Base-by-base conservation (phyloP, 2,329 filamentous ascomycete genomes). In the Trichophyton verrucosum region DNA sequence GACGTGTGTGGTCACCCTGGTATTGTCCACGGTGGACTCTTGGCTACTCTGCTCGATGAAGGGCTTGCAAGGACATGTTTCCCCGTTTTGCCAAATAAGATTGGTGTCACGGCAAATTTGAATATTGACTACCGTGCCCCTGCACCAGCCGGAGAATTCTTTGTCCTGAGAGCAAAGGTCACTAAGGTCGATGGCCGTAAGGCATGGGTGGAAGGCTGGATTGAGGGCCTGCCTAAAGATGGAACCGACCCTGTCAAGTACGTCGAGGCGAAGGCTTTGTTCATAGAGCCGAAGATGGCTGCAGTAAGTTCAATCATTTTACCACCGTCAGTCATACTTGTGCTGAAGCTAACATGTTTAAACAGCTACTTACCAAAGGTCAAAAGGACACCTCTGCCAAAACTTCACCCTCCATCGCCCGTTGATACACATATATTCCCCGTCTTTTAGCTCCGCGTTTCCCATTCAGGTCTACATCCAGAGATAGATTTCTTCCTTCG, bases 41-140 rank as follows among this genome's bases (percentile, higher is more conserved):
- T 88, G 57, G 86, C 85, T 6, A 90, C 86, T 0, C 71, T 88
- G 5, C 73, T 91, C 46, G 82, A 88, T 70, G 88, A 91, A 75
- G 81, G 80, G 56, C 77, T 89, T 62, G 83, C 84, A 13, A 77
- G 86, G 51, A 84, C 82, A 62, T 83, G 82, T 24, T 76, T 83
- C 60, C 69, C 73, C 51, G 68, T 71, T 36, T 76, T 83, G 62
- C 76, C 77, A 2, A 74, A 72, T 15, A 72, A 75, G 44, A 80
- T 78, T 36, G 80, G 82, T 67, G 73, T 86, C 66, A 80, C 84
- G 68, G 77, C 84, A 49, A 80, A 78, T 58, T 71, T 86, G 49
- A 76, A 82, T 63, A 69, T 91, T 57, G 79, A 80, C 60, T 91
- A 90, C 71, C 77, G 81, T 47, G 79, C 78, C 60, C 85, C 84